These are phyloP conservation scores for Penicillium sp. DNA, from an alignment of 2,329 filamentous ascomycete genomes.

Conservation along the genomic window DNA sequence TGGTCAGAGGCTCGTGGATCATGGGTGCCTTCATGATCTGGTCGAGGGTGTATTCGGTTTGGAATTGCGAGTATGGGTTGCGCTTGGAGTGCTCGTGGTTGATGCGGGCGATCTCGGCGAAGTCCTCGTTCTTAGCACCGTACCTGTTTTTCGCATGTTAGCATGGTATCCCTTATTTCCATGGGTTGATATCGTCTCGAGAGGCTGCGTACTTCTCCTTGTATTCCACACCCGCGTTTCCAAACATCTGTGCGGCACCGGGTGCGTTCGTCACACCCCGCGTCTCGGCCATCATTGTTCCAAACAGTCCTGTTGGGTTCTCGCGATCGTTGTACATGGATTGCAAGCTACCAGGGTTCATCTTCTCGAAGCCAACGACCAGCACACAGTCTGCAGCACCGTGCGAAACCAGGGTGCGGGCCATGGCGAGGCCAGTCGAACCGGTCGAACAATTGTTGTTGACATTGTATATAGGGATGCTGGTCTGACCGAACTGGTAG, in stretches of 20 bases:
- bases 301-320: conserved; percentile 72
- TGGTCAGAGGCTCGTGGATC: conserved; percentile 86
- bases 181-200: not conserved
- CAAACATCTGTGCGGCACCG: conserved; percentile 88
- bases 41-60: conserved; percentile 82
- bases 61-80: conserved; percentile 98
- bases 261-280: conserved; percentile 79
- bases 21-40: conserved; percentile 73
- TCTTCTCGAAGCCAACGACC: conserved; percentile 96
- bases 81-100: conserved; percentile 89
- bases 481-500: conserved; percentile 97
- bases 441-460: conserved; percentile 99
- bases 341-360: conserved; percentile 87
- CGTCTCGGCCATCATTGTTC: conserved; percentile 78
- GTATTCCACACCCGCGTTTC: conserved; percentile 89
- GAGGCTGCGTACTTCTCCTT: conserved; percentile 72
- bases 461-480: conserved; percentile 95
- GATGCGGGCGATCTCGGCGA: conserved; percentile 88
- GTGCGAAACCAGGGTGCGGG: conserved; percentile 71
- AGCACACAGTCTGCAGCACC: conserved; percentile 85
- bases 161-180: not conserved
- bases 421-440: conserved; percentile 86
- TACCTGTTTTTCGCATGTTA: conserved; percentile 54
- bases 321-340: conserved; percentile 80
- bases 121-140: conserved; percentile 80